Evolutionary conservation across 2,329 filamentous ascomycete species (phyloP).

Genomic region (Pseudocercospora eumusae): DNA sequence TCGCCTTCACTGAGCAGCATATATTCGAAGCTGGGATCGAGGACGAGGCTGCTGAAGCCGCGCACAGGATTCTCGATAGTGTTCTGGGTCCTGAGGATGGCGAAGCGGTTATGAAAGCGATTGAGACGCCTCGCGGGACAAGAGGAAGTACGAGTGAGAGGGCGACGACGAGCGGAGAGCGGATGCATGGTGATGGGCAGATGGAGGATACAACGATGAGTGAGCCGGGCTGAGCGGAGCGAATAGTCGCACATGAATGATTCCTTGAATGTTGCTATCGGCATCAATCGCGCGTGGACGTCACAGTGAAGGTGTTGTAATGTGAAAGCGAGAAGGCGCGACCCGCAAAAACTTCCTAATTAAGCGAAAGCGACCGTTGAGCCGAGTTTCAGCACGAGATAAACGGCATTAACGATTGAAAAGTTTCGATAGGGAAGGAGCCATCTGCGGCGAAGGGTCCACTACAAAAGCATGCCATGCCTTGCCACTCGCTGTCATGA

Average conservation of each 20-base stretch:
- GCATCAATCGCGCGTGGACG: background rate
- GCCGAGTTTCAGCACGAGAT: background rate
- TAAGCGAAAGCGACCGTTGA: background rate
- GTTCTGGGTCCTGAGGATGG: constrained; percentile 78
- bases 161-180: constrained; percentile 10
- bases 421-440: background rate
- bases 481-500: background rate
- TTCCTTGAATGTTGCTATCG: background rate
- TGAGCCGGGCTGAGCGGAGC: constrained; percentile 23
- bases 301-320: background rate
- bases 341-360: background rate
- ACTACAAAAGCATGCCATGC: background rate
- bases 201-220: constrained; percentile 26
- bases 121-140: constrained; percentile 41
- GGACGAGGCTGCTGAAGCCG: constrained; percentile 75
- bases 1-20: constrained; percentile 82
- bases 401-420: background rate
- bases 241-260: background rate
- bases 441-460: background rate
- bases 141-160: constrained; percentile 24
- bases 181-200: constrained; percentile 6
- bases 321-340: no score
- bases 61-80: constrained; percentile 77
- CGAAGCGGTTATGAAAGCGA: constrained; percentile 57
- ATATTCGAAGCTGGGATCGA: constrained; percentile 76